Percentiles rank a stretch among this genome's conserved stretches.
phyloP scores from a whole-genome alignment of 1,284 basidiomycete genomes.

The Testicularia cyperi region DNA sequence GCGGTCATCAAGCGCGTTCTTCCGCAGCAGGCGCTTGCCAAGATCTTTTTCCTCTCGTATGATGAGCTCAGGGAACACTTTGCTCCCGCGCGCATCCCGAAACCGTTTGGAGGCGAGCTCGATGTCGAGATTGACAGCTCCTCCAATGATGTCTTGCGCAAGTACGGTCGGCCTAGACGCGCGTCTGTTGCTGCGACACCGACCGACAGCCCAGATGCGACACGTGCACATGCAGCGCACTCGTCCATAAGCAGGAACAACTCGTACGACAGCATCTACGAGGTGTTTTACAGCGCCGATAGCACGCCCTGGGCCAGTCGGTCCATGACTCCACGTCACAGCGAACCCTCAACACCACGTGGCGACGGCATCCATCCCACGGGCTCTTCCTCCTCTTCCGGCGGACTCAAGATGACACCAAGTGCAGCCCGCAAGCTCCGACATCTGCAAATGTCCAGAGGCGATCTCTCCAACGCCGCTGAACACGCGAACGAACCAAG shows the following conservation, averaged over 20 bases:
- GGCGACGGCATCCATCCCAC: conserved; percentile 4
- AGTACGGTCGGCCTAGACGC: conserved; percentile 29
- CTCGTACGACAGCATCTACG: conserved; percentile 53
- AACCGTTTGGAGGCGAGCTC: conserved; percentile 46
- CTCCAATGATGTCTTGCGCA: conserved; percentile 51
- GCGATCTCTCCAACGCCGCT: conserved; percentile 21
- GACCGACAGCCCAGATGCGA: conserved; percentile 4
- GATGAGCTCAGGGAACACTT: conserved; percentile 69
- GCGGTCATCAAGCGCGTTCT: conserved; percentile 72
- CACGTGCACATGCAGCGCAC: neutral
- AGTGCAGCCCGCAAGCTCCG: conserved; percentile 42
- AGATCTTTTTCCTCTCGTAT: conserved; percentile 72
- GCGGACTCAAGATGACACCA: conserved; percentile 32
- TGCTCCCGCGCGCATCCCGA: conserved; percentile 64
- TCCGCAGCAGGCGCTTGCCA: conserved; percentile 70
- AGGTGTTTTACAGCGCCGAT: conserved; percentile 48
- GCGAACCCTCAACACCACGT: conserved; percentile 31
- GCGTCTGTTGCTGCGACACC: conserved; percentile 5
- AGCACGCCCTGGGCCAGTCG: conserved; percentile 37
- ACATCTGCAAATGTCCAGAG: conserved; percentile 46
- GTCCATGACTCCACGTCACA: conserved; percentile 35
- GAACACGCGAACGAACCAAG: conserved; percentile 12
- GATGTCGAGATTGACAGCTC: conserved; percentile 32
- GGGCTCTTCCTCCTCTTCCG: neutral
- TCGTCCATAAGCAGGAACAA: conserved; percentile 22